phyloP scores from a whole-genome alignment of 2,329 filamentous ascomycete genomes.

The Metarhizium sp. region DNA sequence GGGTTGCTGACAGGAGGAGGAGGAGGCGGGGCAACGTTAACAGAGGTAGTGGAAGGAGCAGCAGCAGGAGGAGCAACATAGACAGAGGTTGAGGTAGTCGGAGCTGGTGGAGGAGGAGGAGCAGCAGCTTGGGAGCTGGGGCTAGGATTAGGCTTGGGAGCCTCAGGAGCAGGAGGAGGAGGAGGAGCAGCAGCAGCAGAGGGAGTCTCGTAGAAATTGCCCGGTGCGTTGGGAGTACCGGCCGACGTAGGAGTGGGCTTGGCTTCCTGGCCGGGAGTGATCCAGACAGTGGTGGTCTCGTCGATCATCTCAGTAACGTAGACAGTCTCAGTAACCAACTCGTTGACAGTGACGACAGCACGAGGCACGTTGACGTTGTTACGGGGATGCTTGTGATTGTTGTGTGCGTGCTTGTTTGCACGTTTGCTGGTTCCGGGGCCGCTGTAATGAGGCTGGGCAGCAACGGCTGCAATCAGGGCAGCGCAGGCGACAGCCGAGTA shows the following conservation, averaged over 20 bases:
- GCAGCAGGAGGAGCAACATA: constrained; percentile 16
- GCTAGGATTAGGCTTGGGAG: neutral
- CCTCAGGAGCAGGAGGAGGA: constrained; percentile 1
- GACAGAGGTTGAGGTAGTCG: constrained; percentile 14
- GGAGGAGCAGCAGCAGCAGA: constrained; percentile 3
- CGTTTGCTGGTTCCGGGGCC: too few relatives aligned
- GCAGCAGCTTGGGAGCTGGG: neutral
- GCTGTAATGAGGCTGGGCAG: constrained; percentile 37
- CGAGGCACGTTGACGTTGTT: constrained; percentile 16
- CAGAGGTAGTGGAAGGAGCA: constrained; percentile 10
- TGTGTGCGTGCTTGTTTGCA: constrained; percentile 17
- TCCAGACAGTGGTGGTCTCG: constrained; percentile 35
- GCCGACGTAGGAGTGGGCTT: constrained; percentile 11
- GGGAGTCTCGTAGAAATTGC: constrained; percentile 20
- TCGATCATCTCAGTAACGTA: constrained; percentile 39
- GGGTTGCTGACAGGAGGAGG: constrained; percentile 7
- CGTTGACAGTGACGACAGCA: constrained; percentile 36
- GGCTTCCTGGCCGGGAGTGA: constrained; percentile 25
- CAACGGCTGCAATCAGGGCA: constrained; percentile 29
- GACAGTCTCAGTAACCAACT: constrained; percentile 41
- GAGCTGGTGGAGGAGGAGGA: constrained; percentile 6
- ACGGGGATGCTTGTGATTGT: constrained; percentile 23
- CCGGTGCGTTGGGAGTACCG: constrained; percentile 11
- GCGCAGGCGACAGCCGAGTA: constrained; percentile 20
- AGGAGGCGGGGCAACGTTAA: constrained; percentile 9